Percentiles rank a stretch among this genome's conserved stretches.
Conservation (phyloP, 371 early-diverging fungal species). For the Zychaea mexicana region DNA sequence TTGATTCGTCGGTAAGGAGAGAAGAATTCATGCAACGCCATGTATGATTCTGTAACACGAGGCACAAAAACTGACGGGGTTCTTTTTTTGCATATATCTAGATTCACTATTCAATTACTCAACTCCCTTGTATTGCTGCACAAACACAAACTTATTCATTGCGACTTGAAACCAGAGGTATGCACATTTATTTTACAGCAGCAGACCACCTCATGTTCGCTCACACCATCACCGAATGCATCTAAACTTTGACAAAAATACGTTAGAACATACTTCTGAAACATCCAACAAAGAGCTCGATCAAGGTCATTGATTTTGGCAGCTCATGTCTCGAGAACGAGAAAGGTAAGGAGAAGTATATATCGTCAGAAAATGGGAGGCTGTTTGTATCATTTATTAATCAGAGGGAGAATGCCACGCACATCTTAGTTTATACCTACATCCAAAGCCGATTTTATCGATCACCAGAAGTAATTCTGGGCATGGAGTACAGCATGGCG, state of each 20-base stretch:
- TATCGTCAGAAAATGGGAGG: too few relatives aligned
- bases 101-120: constrained; percentile 85
- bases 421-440: constrained; percentile 86
- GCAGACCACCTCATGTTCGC: not conserved
- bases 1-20: constrained; percentile 65
- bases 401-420: not conserved
- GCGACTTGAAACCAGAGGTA: constrained; percentile 97
- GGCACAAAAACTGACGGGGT: not conserved
- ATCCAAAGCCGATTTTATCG: constrained; percentile 98
- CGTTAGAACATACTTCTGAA: constrained; percentile 73
- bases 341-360: constrained; percentile 48
- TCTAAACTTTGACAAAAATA: not conserved
- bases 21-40: not conserved
- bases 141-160: constrained; percentile 84
- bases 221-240: not conserved
- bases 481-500: constrained; percentile 83
- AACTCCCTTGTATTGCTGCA: constrained; percentile 75
- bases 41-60: not conserved
- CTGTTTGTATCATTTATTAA: too few relatives aligned
- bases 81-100: constrained; percentile 5
- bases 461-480: constrained; percentile 96
- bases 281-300: constrained; percentile 68
- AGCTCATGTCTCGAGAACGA: constrained; percentile 89
- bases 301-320: constrained; percentile 99
- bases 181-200: not conserved